Conservation (phyloP, 1,284 basidiomycete species). For the Schizopora paradoxa region DNA sequence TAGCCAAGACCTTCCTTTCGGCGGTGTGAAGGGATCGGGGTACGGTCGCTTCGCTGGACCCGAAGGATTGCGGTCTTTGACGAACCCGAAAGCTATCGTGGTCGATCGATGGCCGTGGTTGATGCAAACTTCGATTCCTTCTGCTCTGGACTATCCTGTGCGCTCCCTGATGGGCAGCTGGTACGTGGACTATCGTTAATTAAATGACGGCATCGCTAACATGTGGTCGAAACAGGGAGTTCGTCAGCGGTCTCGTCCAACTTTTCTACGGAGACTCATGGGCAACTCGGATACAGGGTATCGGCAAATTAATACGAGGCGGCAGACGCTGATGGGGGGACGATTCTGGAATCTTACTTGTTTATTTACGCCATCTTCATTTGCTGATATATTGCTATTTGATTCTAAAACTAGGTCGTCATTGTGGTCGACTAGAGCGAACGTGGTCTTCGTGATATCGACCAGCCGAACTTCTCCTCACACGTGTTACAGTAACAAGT, state of each 20-base stretch:
- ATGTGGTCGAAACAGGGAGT: slow-evolving; percentile 52
- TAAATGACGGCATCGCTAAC: slow-evolving; percentile 15
- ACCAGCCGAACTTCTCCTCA: no score
- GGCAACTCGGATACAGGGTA: slow-evolving; percentile 52
- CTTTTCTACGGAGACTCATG: slow-evolving; percentile 73
- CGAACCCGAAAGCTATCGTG: slow-evolving; percentile 83
- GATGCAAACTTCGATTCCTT: slow-evolving; percentile 83
- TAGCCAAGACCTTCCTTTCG: slow-evolving; percentile 93
- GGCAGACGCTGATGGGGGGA: slow-evolving; percentile 9
- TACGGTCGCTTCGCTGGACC: slow-evolving; percentile 91
- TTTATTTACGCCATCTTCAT: no score
- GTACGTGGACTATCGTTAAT: slow-evolving; percentile 46
- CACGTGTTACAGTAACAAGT: no score
- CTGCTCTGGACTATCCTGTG: slow-evolving; percentile 81
- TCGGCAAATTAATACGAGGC: slow-evolving; percentile 34
- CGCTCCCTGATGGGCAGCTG: slow-evolving; percentile 77
- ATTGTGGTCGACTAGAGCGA: no score
- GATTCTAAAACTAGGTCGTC: no score
- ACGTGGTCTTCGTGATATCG: no score
- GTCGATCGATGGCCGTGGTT: slow-evolving; percentile 80
- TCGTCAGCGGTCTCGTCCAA: slow-evolving; percentile 66
- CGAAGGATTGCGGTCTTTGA: slow-evolving; percentile 85
- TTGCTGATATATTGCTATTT: no score
- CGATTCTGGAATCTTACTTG: no score
- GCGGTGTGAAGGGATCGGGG: slow-evolving; percentile 84